Evolutionary conservation across 495 filamentous ascomycete genomes (phyloP).

Genomic region (Annulohypoxylon bovei): DNA sequence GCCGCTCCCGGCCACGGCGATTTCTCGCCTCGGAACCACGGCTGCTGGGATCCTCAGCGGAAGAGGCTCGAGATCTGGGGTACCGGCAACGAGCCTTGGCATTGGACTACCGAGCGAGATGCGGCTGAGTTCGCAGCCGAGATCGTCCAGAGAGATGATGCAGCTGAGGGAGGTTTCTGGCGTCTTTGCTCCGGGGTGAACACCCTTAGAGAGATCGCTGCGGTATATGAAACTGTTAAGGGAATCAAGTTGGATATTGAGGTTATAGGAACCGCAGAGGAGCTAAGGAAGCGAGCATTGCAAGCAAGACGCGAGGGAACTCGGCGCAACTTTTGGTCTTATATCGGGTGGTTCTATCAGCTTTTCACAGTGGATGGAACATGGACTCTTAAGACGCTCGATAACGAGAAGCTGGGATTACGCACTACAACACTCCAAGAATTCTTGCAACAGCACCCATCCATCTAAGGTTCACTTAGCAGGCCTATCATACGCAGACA

Average conservation of each 20-base stretch:
- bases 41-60: constrained; percentile 21
- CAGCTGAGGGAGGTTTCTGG: constrained; percentile 36
- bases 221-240: constrained; percentile 9
- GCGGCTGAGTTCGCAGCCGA: constrained; percentile 30
- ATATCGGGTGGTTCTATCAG: constrained; percentile 39
- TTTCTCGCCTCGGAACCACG: constrained; percentile 22
- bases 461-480: not conserved
- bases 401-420: constrained; percentile 34
- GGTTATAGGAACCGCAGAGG: constrained; percentile 22
- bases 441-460: constrained; percentile 37
- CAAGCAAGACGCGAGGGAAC: constrained; percentile 10
- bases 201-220: constrained; percentile 19
- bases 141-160: constrained; percentile 25
- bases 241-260: constrained; percentile 17
- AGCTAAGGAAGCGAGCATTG: constrained; percentile 19
- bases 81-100: constrained; percentile 28
- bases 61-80: constrained; percentile 37
- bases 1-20: constrained; percentile 17
- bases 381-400: constrained; percentile 22
- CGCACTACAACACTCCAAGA: constrained; percentile 24
- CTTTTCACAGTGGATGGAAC: constrained; percentile 31
- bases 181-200: constrained; percentile 32
- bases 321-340: constrained; percentile 30
- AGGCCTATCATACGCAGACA: too few species aligned
- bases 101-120: constrained; percentile 38